Percentiles rank a stretch among this genome's conserved stretches.
These are phyloP conservation scores for Suhomyces choctaworum DNA, from an alignment of 1,139 yeast species.

Conservation along the genomic window DNA sequence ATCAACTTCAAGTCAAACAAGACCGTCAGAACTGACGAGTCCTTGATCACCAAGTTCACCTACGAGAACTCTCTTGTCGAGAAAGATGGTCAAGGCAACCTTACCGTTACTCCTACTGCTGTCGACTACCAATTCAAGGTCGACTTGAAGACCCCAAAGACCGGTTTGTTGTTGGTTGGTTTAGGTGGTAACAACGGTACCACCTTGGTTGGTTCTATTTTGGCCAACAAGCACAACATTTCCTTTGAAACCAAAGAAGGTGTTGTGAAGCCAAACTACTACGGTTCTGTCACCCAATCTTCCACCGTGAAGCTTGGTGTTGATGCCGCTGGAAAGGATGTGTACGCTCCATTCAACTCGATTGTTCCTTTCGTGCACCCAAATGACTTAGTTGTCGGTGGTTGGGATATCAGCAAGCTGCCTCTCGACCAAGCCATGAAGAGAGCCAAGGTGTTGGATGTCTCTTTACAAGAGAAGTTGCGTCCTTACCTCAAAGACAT, in stretches of 20 bases:
- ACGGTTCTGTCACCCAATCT: conserved; percentile 94
- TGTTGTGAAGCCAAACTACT: conserved; percentile 77
- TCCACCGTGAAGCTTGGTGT: conserved; percentile 90
- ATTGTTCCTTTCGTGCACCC: conserved; percentile 87
- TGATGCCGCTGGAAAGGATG: conserved; percentile 78
- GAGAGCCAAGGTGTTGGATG: conserved; percentile 86
- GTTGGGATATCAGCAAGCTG: conserved; percentile 87
- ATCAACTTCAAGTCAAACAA: conserved; percentile 65
- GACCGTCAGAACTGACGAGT: conserved; percentile 56
- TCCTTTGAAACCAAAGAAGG: conserved; percentile 85
- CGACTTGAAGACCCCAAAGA: conserved; percentile 78
- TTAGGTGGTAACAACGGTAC: conserved; percentile 97
- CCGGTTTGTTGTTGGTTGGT: conserved; percentile 90
- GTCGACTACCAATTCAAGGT: conserved; percentile 83
- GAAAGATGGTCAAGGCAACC: conserved; percentile 50
- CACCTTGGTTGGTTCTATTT: conserved; percentile 79
- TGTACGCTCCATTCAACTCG: conserved; percentile 90
- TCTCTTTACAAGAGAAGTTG: conserved; percentile 78
- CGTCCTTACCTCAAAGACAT: conserved; percentile 61
- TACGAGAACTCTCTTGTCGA: conserved; percentile 67
- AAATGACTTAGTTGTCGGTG: conserved; percentile 85
- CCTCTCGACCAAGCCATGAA: conserved; percentile 77
- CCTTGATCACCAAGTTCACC: conserved; percentile 68
- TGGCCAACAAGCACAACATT: conserved; percentile 81
- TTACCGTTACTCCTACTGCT: conserved; percentile 69